Base-by-base conservation (phyloP, 1,284 basidiomycete species). In the Ceraceosorus guamensis region DNA sequence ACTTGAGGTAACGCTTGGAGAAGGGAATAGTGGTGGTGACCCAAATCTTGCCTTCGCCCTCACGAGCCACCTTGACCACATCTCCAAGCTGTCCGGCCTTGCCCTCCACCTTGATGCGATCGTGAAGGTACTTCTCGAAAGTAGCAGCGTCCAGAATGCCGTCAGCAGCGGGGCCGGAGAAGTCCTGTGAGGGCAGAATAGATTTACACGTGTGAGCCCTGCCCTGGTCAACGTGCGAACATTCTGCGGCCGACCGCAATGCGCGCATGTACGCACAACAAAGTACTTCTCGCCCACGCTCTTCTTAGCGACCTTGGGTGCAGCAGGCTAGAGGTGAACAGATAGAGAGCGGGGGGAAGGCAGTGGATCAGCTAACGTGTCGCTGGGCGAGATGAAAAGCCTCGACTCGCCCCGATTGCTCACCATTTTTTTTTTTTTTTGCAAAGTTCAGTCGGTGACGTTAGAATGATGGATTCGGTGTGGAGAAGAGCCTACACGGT, bases 101-200 rank as follows among this genome's bases (percentile, higher is more conserved):
- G 66, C 79, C 79, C 50, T 82, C 84, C 64, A 92, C 86, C 83
- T 91, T 93, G 78, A 91, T 89, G 70, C 87, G 85, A 81, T 93
- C 90, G 78, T 92, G 89, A 57, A 95, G 82, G 82, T 87, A 95
- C 79, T 90, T 89, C 79, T 90, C 88, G 79, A 89, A 92, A 70
- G 87, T 86, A 60, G 87, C 88, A 63, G 87, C 86, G 75, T 93
- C 91, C 75, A 95, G 91, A 77, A 93, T 88, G 74, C 85, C 85
- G 79, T 93, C 90, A 64, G 82, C 80, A 55, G 89, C 91, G 62
- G 92, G 92, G 75, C 88, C 88, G 53, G 89, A 88, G 83, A 89
- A 93, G 84, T 95, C 91, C 39, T 41, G 39, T 16, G 39, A 41
- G 39, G 39, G 1, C 11, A 16, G 11, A 3, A 41, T 11, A 3